Evolutionary conservation across 331 rosid genomes (phyloP).

Genomic region (Phaseolus coccineus): DNA sequence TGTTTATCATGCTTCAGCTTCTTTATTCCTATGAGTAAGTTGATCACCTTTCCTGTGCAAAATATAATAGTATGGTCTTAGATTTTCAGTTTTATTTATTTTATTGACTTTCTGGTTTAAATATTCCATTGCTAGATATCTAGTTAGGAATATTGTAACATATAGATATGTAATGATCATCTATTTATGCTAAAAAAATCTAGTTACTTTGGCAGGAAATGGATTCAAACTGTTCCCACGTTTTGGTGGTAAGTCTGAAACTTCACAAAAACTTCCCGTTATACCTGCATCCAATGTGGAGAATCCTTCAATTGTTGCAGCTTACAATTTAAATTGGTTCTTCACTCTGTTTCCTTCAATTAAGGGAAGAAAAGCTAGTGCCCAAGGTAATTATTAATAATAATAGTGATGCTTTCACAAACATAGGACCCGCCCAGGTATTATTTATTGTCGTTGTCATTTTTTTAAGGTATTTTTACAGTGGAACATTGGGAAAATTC

Average conservation of each 20-base stretch:
- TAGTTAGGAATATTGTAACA: neutral
- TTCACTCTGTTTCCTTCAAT: conserved; percentile 33
- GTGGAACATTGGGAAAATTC: neutral
- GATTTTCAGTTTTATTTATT: conserved; percentile 1
- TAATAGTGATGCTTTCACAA: neutral
- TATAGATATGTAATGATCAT: neutral
- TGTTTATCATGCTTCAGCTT: conserved; percentile 54
- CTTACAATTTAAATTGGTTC: conserved; percentile 44
- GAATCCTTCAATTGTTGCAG: neutral
- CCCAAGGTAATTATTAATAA: conserved; percentile 30
- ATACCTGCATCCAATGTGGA: conserved; percentile 6
- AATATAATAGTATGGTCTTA: neutral
- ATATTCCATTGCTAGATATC: neutral
- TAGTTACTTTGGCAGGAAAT: conserved; percentile 45
- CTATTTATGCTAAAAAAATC: conserved; percentile 6
- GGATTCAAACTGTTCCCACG: conserved; percentile 34
- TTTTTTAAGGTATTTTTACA: neutral
- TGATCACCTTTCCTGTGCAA: conserved; percentile 7
- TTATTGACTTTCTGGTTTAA: neutral
- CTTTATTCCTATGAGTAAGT: conserved; percentile 46
- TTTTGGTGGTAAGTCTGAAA: conserved; percentile 35
- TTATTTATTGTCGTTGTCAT: neutral
- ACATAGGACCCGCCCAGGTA: neutral
- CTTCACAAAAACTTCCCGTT: conserved; percentile 6
- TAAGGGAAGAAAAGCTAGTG: conserved; percentile 23